Conservation (phyloP, 805 yeast genomes). For the Wickerhamomyces canadensis region DNA sequence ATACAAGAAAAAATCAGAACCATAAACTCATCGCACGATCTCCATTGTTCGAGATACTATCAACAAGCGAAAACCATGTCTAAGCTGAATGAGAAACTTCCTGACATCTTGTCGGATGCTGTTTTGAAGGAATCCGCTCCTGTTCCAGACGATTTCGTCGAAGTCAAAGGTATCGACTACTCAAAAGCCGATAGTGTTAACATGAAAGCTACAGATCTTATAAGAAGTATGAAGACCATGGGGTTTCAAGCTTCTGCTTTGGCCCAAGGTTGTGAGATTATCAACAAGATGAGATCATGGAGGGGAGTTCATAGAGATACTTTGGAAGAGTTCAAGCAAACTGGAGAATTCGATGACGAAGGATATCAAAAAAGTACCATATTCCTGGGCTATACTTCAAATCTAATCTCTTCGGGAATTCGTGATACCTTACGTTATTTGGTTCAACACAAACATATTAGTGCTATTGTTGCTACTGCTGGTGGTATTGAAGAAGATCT, state of each 20-base stretch:
- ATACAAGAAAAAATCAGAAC: neutral
- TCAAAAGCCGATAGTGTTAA: constrained; percentile 69
- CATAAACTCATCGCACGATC: no score
- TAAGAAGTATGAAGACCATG: constrained; percentile 85
- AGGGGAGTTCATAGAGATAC: constrained; percentile 73
- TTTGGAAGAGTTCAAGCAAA: constrained; percentile 62
- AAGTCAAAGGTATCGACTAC: constrained; percentile 88
- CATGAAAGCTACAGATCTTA: constrained; percentile 73
- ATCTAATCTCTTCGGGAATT: constrained; percentile 89
- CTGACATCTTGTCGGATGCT: constrained; percentile 82
- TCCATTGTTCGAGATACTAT: no score
- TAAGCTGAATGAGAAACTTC: constrained; percentile 38
- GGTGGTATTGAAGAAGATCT: constrained; percentile 98
- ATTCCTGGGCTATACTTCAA: constrained; percentile 94
- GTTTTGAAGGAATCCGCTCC: constrained; percentile 84
- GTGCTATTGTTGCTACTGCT: constrained; percentile 94
- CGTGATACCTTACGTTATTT: constrained; percentile 85
- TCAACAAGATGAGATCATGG: constrained; percentile 90
- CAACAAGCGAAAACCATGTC: constrained; percentile 24
- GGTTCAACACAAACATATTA: constrained; percentile 91
- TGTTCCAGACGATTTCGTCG: constrained; percentile 72
- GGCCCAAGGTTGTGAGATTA: constrained; percentile 85
- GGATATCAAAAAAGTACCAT: constrained; percentile 85
- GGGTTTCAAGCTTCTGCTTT: constrained; percentile 94
- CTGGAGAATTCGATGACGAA: constrained; percentile 71